A percentile compares a stretch with the other conserved stretches of the same genome.
These are phyloP conservation scores for Tillandsia leiboldiana DNA, from an alignment of 176 grass and related monocot genomes.

Conservation along the genomic window DNA sequence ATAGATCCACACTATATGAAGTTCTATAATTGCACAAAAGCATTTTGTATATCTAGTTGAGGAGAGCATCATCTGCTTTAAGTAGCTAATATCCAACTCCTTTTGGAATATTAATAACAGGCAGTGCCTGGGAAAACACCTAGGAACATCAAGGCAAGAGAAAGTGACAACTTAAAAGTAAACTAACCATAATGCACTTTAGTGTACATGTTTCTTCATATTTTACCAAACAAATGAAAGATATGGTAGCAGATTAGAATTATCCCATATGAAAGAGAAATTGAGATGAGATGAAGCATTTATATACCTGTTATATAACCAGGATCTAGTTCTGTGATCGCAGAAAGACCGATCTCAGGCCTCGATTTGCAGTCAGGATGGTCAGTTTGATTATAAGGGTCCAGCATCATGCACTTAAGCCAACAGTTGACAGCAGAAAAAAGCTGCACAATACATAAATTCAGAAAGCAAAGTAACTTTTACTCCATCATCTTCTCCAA, in stretches of 20 bases:
- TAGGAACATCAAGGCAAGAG: neutral
- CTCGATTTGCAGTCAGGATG: constrained; percentile 92
- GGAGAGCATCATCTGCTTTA: no score
- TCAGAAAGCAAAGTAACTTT: neutral
- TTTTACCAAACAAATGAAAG: neutral
- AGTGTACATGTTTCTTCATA: neutral
- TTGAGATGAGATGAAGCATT: neutral
- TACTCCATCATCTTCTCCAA: neutral
- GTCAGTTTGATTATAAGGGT: constrained; percentile 85
- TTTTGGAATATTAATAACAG: no score
- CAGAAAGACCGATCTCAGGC: constrained; percentile 85
- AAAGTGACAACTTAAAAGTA: neutral
- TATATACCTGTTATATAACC: constrained; percentile 88
- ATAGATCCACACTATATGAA: no score
- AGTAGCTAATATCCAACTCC: no score
- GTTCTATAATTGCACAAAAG: no score
- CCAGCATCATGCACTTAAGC: constrained; percentile 95
- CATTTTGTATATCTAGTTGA: no score
- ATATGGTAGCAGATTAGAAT: neutral
- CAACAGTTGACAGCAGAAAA: constrained; percentile 94
- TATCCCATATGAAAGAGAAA: neutral
- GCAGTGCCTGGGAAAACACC: neutral
- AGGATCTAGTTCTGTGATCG: constrained; percentile 93
- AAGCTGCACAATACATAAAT: constrained; percentile 37
- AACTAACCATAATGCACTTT: neutral